Conservation (phyloP, 441 rosid genomes). For the Kokia cookei region DNA sequence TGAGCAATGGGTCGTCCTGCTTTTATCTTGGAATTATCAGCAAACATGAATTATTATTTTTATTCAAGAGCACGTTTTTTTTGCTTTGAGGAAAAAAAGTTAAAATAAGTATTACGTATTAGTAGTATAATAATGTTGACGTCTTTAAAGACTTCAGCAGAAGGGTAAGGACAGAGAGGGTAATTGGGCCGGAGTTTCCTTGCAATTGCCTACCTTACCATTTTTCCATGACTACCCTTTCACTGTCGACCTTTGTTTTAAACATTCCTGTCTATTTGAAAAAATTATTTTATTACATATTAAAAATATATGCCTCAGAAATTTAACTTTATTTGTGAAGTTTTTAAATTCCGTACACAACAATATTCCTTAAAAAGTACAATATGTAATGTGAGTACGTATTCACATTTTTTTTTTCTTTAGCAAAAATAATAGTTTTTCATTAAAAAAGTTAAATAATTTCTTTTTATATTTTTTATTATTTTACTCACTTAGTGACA, state of each 20-base stretch:
- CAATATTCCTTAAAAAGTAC: too few relatives aligned
- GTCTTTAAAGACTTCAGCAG: neutral
- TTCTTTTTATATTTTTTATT: too few relatives aligned
- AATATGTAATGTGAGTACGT: too few relatives aligned
- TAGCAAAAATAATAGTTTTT: too few relatives aligned
- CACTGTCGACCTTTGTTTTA: neutral
- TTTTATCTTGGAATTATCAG: neutral
- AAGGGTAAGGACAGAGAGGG: neutral
- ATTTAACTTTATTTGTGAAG: too few relatives aligned
- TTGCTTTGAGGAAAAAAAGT: neutral
- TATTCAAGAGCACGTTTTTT: slow-evolving; percentile 30
- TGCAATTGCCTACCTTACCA: neutral
- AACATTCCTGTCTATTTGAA: neutral
- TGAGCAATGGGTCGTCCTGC: slow-evolving; percentile 12
- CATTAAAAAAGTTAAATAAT: too few relatives aligned
- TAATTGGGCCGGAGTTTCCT: neutral
- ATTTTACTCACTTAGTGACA: too few relatives aligned
- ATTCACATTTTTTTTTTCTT: too few relatives aligned
- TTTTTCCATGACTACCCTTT: neutral
- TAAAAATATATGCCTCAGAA: too few relatives aligned
- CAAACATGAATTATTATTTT: neutral
- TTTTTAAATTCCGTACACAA: too few relatives aligned
- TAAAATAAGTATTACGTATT: neutral
- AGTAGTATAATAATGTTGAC: neutral
- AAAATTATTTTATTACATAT: too few relatives aligned